A percentile compares a stretch with the other conserved stretches of the same genome.
Evolutionary conservation across 306 rosid genomes (phyloP).

Genomic region (Ammopiptanthus mongolicus): DNA sequence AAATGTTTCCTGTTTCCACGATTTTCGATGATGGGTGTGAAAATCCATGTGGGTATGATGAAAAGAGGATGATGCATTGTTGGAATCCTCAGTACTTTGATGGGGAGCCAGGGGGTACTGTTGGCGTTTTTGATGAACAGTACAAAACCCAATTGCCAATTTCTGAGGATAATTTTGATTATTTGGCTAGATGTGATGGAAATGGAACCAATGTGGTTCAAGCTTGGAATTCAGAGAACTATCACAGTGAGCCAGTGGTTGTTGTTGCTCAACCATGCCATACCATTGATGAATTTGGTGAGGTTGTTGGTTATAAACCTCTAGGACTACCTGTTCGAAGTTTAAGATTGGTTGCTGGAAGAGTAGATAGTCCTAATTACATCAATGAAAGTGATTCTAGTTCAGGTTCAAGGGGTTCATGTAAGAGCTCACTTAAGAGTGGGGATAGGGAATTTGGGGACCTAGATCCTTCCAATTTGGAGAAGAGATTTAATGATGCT

Average conservation of each 20-base stretch:
- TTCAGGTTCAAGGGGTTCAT: conserved; percentile 50
- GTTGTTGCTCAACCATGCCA: conserved; percentile 57
- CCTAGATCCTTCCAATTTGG: conserved; percentile 42
- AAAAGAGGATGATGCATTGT: conserved; percentile 37
- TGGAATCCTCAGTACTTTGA: conserved; percentile 40
- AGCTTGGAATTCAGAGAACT: conserved; percentile 67
- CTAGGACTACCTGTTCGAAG: conserved; percentile 84
- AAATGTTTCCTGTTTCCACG: conserved; percentile 50
- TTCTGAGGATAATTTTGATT: conserved; percentile 24
- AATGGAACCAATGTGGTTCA: conserved; percentile 46
- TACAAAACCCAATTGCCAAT: conserved; percentile 33
- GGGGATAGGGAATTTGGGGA: conserved; percentile 46
- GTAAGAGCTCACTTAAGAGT: conserved; percentile 27
- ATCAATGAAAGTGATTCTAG: conserved; percentile 50
- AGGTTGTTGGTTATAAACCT: conserved; percentile 46
- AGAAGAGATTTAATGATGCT: conserved; percentile 40
- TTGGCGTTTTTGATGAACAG: conserved; percentile 45
- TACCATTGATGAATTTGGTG: conserved; percentile 33
- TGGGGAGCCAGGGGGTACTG: conserved; percentile 29
- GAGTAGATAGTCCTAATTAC: conserved; percentile 29
- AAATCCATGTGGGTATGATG: conserved; percentile 42
- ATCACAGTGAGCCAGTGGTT: conserved; percentile 50
- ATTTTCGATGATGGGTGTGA: conserved; percentile 51
- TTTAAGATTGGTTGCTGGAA: conserved; percentile 41
- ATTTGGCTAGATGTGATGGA: conserved; percentile 33